Conservation (phyloP, 331 rosid species). For the Rosa hybrid region DNA sequence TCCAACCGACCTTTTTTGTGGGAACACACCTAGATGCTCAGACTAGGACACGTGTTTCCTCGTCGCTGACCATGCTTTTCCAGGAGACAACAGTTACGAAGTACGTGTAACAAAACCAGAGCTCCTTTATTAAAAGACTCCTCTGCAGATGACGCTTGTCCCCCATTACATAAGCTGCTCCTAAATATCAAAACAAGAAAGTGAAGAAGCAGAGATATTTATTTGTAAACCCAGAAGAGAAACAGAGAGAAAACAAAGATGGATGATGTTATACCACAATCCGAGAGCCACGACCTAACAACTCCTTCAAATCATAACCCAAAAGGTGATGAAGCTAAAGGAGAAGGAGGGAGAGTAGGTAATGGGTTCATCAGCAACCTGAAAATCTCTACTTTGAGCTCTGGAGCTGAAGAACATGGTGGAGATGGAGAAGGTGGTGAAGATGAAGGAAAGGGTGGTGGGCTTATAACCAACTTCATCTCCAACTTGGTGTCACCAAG, state of each 20-base stretch:
- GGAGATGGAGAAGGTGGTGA: conserved; percentile 1
- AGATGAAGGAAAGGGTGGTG: conserved; percentile 29
- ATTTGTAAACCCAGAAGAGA: not conserved
- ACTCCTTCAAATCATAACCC: conserved; percentile 3
- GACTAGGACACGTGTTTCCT: not conserved
- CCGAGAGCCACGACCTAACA: conserved; percentile 7
- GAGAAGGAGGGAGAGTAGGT: not conserved
- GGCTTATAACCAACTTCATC: conserved; percentile 25
- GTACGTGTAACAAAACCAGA: conserved; percentile 26
- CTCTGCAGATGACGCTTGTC: conserved; percentile 9
- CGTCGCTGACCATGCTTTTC: not conserved
- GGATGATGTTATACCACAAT: conserved; percentile 26
- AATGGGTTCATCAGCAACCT: conserved; percentile 23
- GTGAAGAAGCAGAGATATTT: not conserved
- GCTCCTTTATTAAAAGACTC: not conserved
- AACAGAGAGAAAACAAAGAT: not conserved
- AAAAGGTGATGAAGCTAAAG: conserved; percentile 4
- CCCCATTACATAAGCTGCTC: not conserved
- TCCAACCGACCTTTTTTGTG: conserved; percentile 8
- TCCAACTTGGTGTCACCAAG: conserved; percentile 26
- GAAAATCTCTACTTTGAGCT: conserved; percentile 8
- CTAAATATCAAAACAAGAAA: not conserved
- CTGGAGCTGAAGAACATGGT: conserved; percentile 10
- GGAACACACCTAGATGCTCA: not conserved
- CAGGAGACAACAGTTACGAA: not conserved